Evolutionary conservation across 2,329 filamentous ascomycete species (phyloP), one percentile per base, ranked within the genome.

Genomic region (Fusarium mexicanum): DNA sequence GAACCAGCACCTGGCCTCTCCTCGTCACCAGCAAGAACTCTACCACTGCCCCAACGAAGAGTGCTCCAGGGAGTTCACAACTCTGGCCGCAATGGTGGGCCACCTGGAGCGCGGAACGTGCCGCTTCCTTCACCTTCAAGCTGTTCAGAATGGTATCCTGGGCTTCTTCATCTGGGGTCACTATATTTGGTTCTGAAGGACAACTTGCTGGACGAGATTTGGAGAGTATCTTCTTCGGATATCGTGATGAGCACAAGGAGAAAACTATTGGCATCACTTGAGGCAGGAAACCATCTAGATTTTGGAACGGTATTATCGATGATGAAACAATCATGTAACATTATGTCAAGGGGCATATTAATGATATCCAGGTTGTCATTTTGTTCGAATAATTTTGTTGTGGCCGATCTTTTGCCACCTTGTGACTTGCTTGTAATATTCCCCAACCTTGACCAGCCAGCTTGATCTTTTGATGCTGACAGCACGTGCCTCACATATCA

Each of bases 1-100:
- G 6, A 87, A 88, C 54, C 81, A 85, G 61, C 90, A 92, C 72
- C 77, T 92, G 3, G 85, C 84, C 44, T 91, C 89, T 1, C 82
- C 86, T 0, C 79, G 55, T 16, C 78, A 86, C 61, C 81, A 83
- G 55, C 77, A 84, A 54, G 64, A 73, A 1, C 68, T 85, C 14
- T 86, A 86, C 54, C 82, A 84, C 64, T 87, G 84, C 53, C 84
- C 82, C 0, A 82, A 84, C 8, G 51, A 38, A 3, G 8, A 8
- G 18, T 86, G 85, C 63, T 31, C 64, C 2, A 72, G 50, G 20
- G 80, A 86, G 17, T 86, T 86, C 64, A 83, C 76, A 55, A 82
- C 78, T 3, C 69, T 87, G 11, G 84, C 83, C 3, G 81, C 72
- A 2, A 66, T 84, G 11, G 79, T 86, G 68, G 85, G 84, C 63